phyloP scores from a whole-genome alignment of 176 grass and related monocot species.

The Bolboschoenus planiculmis region DNA sequence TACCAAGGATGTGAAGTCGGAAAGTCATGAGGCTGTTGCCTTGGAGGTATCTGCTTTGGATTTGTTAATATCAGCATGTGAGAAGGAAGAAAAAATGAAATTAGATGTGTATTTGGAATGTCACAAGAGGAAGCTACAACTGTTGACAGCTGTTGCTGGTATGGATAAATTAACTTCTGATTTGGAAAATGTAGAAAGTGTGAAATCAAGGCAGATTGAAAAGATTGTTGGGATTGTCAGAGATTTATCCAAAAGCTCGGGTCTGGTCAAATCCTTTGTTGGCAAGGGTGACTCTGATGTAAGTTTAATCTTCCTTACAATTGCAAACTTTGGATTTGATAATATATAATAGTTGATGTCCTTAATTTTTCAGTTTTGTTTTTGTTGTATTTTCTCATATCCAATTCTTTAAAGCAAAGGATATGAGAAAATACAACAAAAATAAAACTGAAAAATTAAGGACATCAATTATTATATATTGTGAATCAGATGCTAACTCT shows the following conservation, averaged over 20 bases:
- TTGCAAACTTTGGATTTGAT: constrained; percentile 15
- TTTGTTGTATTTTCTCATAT: not conserved
- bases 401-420: not conserved
- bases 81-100: constrained; percentile 73
- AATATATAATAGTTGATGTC: not conserved
- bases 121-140: constrained; percentile 69
- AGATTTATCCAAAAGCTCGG: constrained; percentile 57
- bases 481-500: too few relatives aligned
- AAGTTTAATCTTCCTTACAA: constrained; percentile 40
- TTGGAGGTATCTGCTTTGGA: constrained; percentile 75
- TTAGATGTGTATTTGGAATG: constrained; percentile 82
- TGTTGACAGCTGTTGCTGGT: constrained; percentile 66
- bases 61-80: constrained; percentile 84
- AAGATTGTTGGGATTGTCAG: constrained; percentile 74
- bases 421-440: not conserved
- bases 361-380: not conserved
- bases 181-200: constrained; percentile 45
- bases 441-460: not conserved
- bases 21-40: constrained; percentile 54
- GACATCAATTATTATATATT: not conserved
- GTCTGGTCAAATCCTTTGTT: constrained; percentile 53
- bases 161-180: constrained; percentile 46
- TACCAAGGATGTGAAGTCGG: constrained; percentile 59
- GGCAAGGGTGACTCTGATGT: constrained; percentile 51
- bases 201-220: constrained; percentile 44